Percentiles rank a stretch among this genome's conserved stretches.
These are phyloP conservation scores for Gracilaria domingensis DNA, from an alignment of 23 red algal species.

Conservation along the genomic window DNA sequence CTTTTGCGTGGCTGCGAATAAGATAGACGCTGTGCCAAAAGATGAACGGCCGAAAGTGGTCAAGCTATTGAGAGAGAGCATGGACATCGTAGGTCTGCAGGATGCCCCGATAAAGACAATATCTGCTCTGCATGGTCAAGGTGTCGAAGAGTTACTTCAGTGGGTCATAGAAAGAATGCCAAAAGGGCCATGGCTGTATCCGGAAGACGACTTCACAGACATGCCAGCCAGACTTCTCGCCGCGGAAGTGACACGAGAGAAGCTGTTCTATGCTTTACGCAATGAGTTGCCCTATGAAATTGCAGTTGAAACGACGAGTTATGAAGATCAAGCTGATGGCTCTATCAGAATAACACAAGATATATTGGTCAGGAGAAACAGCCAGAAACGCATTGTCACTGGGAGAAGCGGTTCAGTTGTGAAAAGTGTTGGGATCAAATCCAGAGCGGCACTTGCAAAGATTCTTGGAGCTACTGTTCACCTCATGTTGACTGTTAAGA, in stretches of 20 bases:
- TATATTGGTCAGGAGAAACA: constrained; percentile 80
- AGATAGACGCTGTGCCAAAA: constrained; percentile 77
- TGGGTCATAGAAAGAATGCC: constrained; percentile 80
- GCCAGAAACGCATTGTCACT: constrained; percentile 90
- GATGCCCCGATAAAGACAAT: constrained; percentile 37
- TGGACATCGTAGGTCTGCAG: constrained; percentile 22
- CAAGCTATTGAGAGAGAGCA: background rate
- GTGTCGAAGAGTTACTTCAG: constrained; percentile 50
- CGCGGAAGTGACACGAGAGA: constrained; percentile 95
- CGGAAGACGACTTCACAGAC: constrained; percentile 87
- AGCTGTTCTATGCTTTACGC: constrained; percentile 72
- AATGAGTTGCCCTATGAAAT: constrained; percentile 94
- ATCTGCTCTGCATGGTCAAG: constrained; percentile 66
- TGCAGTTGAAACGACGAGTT: constrained; percentile 88
- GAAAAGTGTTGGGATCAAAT: constrained; percentile 83
- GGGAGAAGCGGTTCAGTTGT: constrained; percentile 78
- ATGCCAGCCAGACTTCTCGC: constrained; percentile 86
- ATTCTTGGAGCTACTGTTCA: constrained; percentile 82
- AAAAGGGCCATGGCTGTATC: constrained; percentile 86
- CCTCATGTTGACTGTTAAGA: constrained; percentile 92
- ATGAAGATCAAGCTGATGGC: constrained; percentile 70
- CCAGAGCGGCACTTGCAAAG: constrained; percentile 70
- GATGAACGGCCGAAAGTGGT: constrained; percentile 12
- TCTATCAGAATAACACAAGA: constrained; percentile 79
- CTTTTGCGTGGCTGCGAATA: constrained; percentile 76